A percentile compares a stretch with the other conserved stretches of the same genome.
Conservation (phyloP, 2,329 filamentous ascomycete species). For the Clonostachys solani region DNA sequence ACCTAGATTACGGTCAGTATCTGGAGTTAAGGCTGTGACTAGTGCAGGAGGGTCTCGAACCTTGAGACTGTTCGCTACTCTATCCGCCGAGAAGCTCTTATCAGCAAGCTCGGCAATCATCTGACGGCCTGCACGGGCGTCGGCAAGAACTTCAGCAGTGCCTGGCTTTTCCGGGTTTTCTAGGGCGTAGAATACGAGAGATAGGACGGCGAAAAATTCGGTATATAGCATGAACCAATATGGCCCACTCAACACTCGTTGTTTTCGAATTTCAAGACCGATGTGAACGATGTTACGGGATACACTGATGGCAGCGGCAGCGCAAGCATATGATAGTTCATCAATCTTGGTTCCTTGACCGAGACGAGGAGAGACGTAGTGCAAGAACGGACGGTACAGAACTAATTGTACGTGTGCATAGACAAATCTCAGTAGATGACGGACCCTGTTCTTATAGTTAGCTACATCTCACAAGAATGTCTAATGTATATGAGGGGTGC, state of each 20-base stretch:
- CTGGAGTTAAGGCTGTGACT: neutral
- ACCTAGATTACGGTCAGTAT: constrained; percentile 38
- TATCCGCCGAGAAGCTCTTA: constrained; percentile 83
- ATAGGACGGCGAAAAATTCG: constrained; percentile 76
- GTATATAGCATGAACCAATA: constrained; percentile 88
- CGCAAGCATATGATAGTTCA: constrained; percentile 73
- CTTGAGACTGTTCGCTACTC: constrained; percentile 73
- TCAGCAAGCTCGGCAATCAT: constrained; percentile 76
- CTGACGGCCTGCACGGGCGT: constrained; percentile 80
- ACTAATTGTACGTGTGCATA: constrained; percentile 82
- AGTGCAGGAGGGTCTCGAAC: constrained; percentile 40
- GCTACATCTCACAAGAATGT: neutral
- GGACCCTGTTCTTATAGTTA: constrained; percentile 37
- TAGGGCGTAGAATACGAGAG: constrained; percentile 73
- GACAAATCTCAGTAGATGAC: constrained; percentile 73
- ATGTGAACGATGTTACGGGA: constrained; percentile 75
- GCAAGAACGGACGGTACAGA: constrained; percentile 77
- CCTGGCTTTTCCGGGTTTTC: constrained; percentile 75
- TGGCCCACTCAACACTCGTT: constrained; percentile 70
- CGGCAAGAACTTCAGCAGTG: constrained; percentile 75
- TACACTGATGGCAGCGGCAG: constrained; percentile 57
- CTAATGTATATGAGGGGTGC: neutral
- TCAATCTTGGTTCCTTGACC: constrained; percentile 57
- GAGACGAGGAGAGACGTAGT: constrained; percentile 69
- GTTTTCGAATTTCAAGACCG: constrained; percentile 70